Evolutionary conservation across 495 filamentous ascomycete species (phyloP).

Genomic region (Xylaria flabelliformis): DNA sequence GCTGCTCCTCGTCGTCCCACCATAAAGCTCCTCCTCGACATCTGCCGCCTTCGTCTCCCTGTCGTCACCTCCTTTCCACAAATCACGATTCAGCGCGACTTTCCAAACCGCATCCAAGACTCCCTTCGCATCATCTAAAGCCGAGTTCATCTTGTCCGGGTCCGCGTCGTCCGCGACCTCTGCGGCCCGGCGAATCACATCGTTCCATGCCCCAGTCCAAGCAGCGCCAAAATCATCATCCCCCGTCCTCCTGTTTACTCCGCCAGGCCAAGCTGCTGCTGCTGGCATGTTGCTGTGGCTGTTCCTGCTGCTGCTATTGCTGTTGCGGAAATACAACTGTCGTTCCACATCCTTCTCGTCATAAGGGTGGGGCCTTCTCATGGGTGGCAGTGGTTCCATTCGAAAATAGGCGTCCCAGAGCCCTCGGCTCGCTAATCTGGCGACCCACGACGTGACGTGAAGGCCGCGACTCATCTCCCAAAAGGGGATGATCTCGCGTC

Average conservation of each 20-base stretch:
- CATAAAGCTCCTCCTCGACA: slow-evolving; percentile 12
- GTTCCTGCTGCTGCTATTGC: not conserved
- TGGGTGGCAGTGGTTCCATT: slow-evolving; percentile 18
- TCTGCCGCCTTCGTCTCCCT: not conserved
- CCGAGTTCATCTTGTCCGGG: not conserved
- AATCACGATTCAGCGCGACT: not conserved
- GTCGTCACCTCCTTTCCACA: not conserved
- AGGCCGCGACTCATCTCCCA: slow-evolving; percentile 15
- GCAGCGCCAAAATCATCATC: not conserved
- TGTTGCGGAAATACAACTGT: slow-evolving; percentile 8
- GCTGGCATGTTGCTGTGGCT: not conserved
- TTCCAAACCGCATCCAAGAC: slow-evolving; percentile 13
- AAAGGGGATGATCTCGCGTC: not conserved
- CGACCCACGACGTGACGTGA: slow-evolving; percentile 30
- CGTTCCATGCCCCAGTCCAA: not conserved
- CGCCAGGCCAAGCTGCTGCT: not conserved
- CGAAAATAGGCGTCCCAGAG: slow-evolving; percentile 38
- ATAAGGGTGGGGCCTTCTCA: not conserved
- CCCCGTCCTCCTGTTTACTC: not conserved
- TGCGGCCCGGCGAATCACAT: not conserved
- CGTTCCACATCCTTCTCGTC: not conserved
- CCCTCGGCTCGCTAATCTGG: slow-evolving; percentile 18
- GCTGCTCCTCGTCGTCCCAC: too few species aligned
- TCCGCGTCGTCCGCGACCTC: not conserved
- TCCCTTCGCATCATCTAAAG: not conserved